phyloP scores from a whole-genome alignment of 2,329 filamentous ascomycete genomes.

The Grosmannia serpens region DNA sequence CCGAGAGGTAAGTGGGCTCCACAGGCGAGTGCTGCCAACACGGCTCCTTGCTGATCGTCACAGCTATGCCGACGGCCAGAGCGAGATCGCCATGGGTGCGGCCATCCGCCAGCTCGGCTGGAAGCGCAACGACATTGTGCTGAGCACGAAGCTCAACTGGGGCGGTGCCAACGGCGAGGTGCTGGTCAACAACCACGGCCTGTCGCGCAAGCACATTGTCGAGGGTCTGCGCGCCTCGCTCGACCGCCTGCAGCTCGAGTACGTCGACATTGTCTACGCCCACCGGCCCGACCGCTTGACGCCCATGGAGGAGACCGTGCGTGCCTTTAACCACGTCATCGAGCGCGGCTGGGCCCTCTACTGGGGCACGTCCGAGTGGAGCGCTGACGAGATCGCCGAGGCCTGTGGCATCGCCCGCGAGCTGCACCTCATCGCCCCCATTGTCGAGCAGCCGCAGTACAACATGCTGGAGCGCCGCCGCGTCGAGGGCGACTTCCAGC shows the following conservation, averaged over 20 bases:
- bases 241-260: constrained; percentile 48
- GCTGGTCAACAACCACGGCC: constrained; percentile 36
- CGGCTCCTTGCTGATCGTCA: constrained; percentile 17
- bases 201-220: constrained; percentile 40
- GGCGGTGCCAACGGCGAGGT: constrained; percentile 49
- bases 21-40: not conserved
- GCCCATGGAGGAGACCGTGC: constrained; percentile 52
- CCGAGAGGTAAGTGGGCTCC: constrained; percentile 27
- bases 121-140: constrained; percentile 42
- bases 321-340: constrained; percentile 34
- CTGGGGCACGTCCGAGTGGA: constrained; percentile 64
- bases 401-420: constrained; percentile 50
- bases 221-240: constrained; percentile 47
- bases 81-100: constrained; percentile 39
- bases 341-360: constrained; percentile 59
- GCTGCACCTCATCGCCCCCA: constrained; percentile 48
- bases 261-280: constrained; percentile 54
- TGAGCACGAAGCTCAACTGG: constrained; percentile 54
- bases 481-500: constrained; percentile 34
- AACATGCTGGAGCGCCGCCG: constrained; percentile 45
- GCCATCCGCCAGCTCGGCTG: constrained; percentile 40
- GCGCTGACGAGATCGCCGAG: constrained; percentile 53
- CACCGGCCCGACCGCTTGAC: constrained; percentile 48
- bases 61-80: constrained; percentile 39
- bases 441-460: constrained; percentile 59